Evolutionary conservation across 495 filamentous ascomycete genomes (phyloP), one percentile per base, ranked within the genome.

Genomic region (Aspergillus indologenus): DNA sequence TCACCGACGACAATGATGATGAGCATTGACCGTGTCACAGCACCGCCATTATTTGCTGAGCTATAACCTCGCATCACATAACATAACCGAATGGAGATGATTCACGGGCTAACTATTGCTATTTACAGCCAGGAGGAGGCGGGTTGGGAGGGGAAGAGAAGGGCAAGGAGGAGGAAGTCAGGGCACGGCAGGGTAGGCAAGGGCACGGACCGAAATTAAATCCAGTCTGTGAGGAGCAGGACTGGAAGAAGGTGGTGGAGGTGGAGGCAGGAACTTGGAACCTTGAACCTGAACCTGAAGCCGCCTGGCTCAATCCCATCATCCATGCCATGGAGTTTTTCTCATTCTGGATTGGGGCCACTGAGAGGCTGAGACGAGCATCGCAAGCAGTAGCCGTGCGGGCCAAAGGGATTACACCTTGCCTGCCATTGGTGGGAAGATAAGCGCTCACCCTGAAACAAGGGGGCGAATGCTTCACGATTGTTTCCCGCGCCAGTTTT

Each of bases 391-490:
- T 29, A 29, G 26, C 26, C 26, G 26, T 29, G 26, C 29, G 48
- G 48, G 48, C 23, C 23, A 44, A 46, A 56, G 19, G 46, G 29
- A n/a, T 43, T 12, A 31, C 6, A n/a, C 19, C 23, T 15, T 23
- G 22, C 5, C 31, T 44, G 31, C 49, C 31, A 54, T 61, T 64
- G 62, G 59, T 57, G 24, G 23, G 18, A 50, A 23, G 31, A 54
- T 67, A 64, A 64, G 65, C 65, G 65, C 65, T 62, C 57, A 62
- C 59, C 42, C 54, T 65, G 65, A 67, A 68, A 68, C 62, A 65
- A 65, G 56, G 65, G 49, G 62, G 65, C 55, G 47, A 61, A 63
- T 65, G 63, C 65, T 65, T 68, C 65, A 68, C 56, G 53, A 63
- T 61, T 59, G 57, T 64, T 54, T 62, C 65, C 59, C 57, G 61